These are phyloP conservation scores for Pyrenochaeta sp. DNA, from an alignment of 2,329 filamentous ascomycete genomes.

Conservation along the genomic window DNA sequence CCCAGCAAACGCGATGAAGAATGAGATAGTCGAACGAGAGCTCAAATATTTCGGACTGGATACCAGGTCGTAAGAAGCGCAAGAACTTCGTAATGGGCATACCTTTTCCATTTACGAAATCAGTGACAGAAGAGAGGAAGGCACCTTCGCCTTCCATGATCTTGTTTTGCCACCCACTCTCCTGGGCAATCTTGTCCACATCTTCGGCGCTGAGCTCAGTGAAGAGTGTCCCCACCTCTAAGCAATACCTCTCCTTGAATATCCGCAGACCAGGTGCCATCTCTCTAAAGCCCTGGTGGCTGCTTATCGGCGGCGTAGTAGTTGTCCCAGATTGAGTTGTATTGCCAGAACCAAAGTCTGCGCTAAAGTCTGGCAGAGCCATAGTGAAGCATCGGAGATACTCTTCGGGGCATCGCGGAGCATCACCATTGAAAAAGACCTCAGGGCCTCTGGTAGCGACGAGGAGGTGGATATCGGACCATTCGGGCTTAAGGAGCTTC, in stretches of 20 bases:
- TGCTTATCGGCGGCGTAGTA: slow-evolving; percentile 31
- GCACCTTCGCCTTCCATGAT: background rate
- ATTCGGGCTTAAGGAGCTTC: slow-evolving; percentile 34
- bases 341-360: slow-evolving; percentile 40
- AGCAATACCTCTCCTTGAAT: slow-evolving; percentile 49
- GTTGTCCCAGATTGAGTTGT: slow-evolving; percentile 32
- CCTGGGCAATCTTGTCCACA: background rate
- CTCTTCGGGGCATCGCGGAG: slow-evolving; percentile 41
- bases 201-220: background rate
- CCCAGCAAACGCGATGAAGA: background rate
- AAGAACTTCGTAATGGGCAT: background rate
- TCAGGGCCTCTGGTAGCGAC: slow-evolving; percentile 43
- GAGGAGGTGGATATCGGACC: slow-evolving; percentile 55
- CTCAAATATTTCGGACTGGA: background rate
- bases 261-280: slow-evolving; percentile 45
- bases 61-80: background rate
- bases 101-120: background rate
- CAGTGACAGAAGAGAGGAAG: background rate
- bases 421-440: slow-evolving; percentile 46
- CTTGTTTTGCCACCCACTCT: background rate
- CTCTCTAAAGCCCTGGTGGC: slow-evolving; percentile 43
- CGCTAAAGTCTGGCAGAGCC: slow-evolving; percentile 46
- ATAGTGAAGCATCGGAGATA: slow-evolving; percentile 52
- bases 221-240: background rate
- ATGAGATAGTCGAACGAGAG: slow-evolving; percentile 1